Evolutionary conservation across 2,329 filamentous ascomycete genomes (phyloP).

Genomic region (Alternaria triticina): DNA sequence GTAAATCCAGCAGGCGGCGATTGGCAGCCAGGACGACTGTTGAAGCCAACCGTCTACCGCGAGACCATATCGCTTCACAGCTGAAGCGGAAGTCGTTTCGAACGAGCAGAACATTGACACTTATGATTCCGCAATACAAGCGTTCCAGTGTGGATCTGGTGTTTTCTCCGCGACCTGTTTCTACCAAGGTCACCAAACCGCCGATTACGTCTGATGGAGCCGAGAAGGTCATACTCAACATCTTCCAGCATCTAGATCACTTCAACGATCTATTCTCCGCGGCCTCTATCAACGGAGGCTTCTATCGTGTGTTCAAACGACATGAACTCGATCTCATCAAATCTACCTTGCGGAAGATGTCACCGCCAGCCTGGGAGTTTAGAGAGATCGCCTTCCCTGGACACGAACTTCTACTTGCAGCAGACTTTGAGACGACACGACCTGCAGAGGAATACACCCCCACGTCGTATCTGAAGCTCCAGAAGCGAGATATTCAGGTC

Average conservation of each 20-base stretch:
- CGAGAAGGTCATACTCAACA: slow-evolving; percentile 59
- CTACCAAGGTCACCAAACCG: slow-evolving; percentile 25
- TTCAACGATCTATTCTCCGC: slow-evolving; percentile 63
- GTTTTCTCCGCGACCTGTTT: slow-evolving; percentile 26
- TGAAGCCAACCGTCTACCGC: slow-evolving; percentile 35
- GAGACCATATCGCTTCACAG: slow-evolving; percentile 41
- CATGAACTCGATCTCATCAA: slow-evolving; percentile 63
- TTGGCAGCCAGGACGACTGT: slow-evolving; percentile 23
- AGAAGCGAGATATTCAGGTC: slow-evolving; percentile 60
- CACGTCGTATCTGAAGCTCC: slow-evolving; percentile 58
- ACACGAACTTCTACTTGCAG: slow-evolving; percentile 50
- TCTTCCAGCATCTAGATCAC: slow-evolving; percentile 57
- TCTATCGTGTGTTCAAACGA: slow-evolving; percentile 64
- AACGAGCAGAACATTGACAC: slow-evolving; percentile 26
- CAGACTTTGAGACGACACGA: slow-evolving; percentile 52
- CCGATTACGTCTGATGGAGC: slow-evolving; percentile 53
- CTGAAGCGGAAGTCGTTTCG: slow-evolving; percentile 25
- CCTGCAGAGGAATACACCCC: slow-evolving; percentile 62
- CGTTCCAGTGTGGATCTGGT: slow-evolving; percentile 29
- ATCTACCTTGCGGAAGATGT: slow-evolving; percentile 59
- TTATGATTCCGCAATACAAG: slow-evolving; percentile 32
- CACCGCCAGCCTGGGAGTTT: slow-evolving; percentile 65
- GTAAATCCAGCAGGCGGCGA: slow-evolving; percentile 52
- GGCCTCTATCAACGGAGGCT: slow-evolving; percentile 61
- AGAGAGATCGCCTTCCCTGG: slow-evolving; percentile 64